Percentiles rank a stretch among this genome's conserved stretches.
Evolutionary conservation across 768 basidiomycete genomes (phyloP).

Genomic region (Clavulina sp.): DNA sequence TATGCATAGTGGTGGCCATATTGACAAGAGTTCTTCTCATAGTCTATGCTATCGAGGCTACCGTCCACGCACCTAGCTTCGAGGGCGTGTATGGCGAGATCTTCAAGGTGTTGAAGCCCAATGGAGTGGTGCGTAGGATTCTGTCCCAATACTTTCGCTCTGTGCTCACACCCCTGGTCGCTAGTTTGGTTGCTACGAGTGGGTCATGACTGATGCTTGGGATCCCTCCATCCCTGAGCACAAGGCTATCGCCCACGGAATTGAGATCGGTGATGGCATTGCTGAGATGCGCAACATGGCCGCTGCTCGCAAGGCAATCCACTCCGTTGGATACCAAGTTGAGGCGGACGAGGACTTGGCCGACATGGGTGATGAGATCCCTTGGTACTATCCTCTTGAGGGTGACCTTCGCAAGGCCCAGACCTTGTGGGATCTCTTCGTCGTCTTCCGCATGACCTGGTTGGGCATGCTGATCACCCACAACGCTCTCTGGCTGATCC

Average conservation of each 20-base stretch:
- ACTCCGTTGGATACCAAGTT: conserved; percentile 70
- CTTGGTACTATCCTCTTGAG: conserved; percentile 96
- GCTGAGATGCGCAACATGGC: conserved; percentile 82
- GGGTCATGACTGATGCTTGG: conserved; percentile 96
- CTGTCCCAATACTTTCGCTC: not conserved
- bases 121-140: conserved; percentile 59
- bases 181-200: conserved; percentile 96
- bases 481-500: conserved; percentile 56
- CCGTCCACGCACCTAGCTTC: conserved; percentile 87
- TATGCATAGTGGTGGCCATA: not conserved
- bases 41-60: conserved; percentile 98
- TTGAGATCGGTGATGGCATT: conserved; percentile 93
- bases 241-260: conserved; percentile 77
- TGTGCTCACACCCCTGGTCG: not conserved
- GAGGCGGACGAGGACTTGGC: conserved; percentile 91
- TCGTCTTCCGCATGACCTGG: conserved; percentile 80
- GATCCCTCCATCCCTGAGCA: conserved; percentile 71
- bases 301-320: conserved; percentile 55
- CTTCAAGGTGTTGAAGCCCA: conserved; percentile 84
- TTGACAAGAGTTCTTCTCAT: not conserved
- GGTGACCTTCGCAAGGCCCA: conserved; percentile 81
- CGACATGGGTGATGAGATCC: conserved; percentile 52
- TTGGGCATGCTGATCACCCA: conserved; percentile 74
- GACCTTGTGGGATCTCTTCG: conserved; percentile 80
- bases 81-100: conserved; percentile 94